Conservation (phyloP, 2,329 filamentous ascomycete species). For the Fusarium sp. region DNA sequence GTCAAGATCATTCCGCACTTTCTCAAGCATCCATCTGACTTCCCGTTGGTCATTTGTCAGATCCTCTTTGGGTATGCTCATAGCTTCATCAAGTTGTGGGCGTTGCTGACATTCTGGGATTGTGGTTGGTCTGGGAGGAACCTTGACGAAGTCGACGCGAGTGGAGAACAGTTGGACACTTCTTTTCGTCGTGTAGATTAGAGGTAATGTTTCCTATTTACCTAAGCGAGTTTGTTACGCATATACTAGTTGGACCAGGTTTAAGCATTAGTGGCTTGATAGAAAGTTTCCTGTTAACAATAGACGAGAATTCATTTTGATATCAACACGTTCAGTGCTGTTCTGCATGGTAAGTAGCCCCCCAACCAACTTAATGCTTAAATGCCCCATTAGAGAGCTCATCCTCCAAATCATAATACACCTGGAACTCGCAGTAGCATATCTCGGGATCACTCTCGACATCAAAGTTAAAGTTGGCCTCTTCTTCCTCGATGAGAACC, state of each 20-base stretch:
- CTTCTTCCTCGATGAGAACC: conserved; percentile 55
- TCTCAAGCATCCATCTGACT: conserved; percentile 60
- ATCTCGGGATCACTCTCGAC: conserved; percentile 44
- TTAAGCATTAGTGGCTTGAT: background rate
- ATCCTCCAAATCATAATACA: conserved; percentile 45
- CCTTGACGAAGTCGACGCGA: conserved; percentile 42
- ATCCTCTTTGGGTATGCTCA: conserved; percentile 68
- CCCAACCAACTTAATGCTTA: conserved; percentile 18
- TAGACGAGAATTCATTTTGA: background rate
- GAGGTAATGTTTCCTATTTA: too few relatives aligned
- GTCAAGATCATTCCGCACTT: conserved; percentile 68
- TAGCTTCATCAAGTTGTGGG: conserved; percentile 67
- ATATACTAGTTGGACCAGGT: background rate
- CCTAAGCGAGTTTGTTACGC: background rate
- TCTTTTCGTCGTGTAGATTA: conserved; percentile 6
- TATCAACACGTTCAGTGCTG: background rate
- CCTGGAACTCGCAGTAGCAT: conserved; percentile 45
- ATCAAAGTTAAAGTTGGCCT: conserved; percentile 53
- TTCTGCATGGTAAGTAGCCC: background rate
- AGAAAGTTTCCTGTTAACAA: background rate
- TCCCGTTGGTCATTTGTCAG: conserved; percentile 60
- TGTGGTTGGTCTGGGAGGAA: conserved; percentile 52
- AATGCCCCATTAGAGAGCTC: conserved; percentile 39
- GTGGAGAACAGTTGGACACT: conserved; percentile 19
- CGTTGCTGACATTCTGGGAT: conserved; percentile 63